A percentile compares a stretch with the other conserved stretches of the same genome.
Evolutionary conservation across 441 rosid genomes (phyloP).

Genomic region (Erodium texanum): DNA sequence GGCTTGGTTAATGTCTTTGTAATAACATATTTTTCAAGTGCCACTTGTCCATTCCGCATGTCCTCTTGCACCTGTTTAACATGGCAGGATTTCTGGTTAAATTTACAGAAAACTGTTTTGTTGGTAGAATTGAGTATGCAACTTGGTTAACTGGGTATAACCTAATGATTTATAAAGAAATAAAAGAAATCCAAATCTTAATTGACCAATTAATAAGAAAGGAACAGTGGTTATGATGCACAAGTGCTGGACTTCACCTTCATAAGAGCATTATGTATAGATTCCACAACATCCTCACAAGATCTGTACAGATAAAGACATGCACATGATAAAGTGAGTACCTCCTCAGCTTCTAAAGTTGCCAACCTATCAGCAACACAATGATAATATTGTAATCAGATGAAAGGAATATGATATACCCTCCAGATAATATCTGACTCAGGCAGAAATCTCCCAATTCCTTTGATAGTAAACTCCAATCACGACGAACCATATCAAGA

Average conservation of each 20-base stretch:
- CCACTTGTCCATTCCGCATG: slow-evolving; percentile 86
- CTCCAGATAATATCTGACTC: slow-evolving; percentile 75
- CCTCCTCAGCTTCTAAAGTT: slow-evolving; percentile 12
- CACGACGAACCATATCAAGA: slow-evolving; percentile 98
- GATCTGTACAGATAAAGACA: slow-evolving; percentile 43
- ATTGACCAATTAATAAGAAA: not conserved
- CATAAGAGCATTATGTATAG: slow-evolving; percentile 70
- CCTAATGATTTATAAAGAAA: not conserved
- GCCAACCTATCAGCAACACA: slow-evolving; percentile 9
- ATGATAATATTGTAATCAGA: not conserved
- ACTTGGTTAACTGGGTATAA: not conserved
- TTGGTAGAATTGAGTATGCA: not conserved
- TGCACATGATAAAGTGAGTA: slow-evolving; percentile 9
- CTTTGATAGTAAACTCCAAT: slow-evolving; percentile 95
- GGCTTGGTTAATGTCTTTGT: slow-evolving; percentile 89
- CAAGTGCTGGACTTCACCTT: slow-evolving; percentile 41
- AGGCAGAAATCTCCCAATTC: slow-evolving; percentile 86
- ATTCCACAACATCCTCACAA: slow-evolving; percentile 87
- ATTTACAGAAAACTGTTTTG: not conserved
- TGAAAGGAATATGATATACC: slow-evolving; percentile 36
- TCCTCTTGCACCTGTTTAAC: slow-evolving; percentile 75
- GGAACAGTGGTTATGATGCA: too few relatives aligned
- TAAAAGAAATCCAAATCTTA: not conserved
- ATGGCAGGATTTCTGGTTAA: slow-evolving; percentile 16
- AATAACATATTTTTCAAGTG: slow-evolving; percentile 81